Evolutionary conservation across 805 yeast genomes (phyloP).

Genomic region (Grigorovia humatica): DNA sequence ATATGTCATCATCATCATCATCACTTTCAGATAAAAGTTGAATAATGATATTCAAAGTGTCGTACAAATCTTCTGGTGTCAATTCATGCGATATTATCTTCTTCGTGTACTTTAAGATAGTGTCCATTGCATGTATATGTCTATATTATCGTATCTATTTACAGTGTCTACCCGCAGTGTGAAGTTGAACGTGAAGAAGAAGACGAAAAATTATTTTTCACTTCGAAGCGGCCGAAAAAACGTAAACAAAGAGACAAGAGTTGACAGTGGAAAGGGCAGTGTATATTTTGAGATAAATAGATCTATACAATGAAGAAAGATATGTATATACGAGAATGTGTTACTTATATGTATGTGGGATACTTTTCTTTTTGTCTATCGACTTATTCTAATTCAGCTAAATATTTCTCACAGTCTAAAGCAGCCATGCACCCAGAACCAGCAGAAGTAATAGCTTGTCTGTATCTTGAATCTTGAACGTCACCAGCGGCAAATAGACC

Average conservation of each 20-base stretch:
- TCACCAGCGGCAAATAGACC: constrained; percentile 99
- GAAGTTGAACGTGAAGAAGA: neutral
- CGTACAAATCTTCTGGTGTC: constrained; percentile 51
- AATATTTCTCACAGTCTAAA: constrained; percentile 78
- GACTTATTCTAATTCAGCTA: constrained; percentile 43
- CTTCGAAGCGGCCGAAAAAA: neutral
- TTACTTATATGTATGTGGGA: too few species aligned
- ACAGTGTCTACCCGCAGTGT: too few species aligned
- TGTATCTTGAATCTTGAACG: constrained; percentile 91
- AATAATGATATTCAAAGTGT: constrained; percentile 53
- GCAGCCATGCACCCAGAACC: constrained; percentile 99
- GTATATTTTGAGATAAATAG: neutral
- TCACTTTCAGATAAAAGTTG: constrained; percentile 40
- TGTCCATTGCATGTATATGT: neutral
- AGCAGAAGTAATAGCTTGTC: constrained; percentile 99
- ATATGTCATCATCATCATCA: neutral
- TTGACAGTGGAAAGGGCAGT: neutral
- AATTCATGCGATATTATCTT: constrained; percentile 58
- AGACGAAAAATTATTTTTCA: neutral
- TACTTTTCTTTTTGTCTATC: neutral
- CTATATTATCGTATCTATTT: neutral
- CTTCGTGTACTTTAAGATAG: constrained; percentile 38
- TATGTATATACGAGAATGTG: too few species aligned
- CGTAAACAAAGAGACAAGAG: too few species aligned
- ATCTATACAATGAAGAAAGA: too few species aligned